A percentile compares a stretch with the other conserved stretches of the same genome.
Evolutionary conservation across 805 yeast species (phyloP).

Genomic region (Lachancea dasiensis): DNA sequence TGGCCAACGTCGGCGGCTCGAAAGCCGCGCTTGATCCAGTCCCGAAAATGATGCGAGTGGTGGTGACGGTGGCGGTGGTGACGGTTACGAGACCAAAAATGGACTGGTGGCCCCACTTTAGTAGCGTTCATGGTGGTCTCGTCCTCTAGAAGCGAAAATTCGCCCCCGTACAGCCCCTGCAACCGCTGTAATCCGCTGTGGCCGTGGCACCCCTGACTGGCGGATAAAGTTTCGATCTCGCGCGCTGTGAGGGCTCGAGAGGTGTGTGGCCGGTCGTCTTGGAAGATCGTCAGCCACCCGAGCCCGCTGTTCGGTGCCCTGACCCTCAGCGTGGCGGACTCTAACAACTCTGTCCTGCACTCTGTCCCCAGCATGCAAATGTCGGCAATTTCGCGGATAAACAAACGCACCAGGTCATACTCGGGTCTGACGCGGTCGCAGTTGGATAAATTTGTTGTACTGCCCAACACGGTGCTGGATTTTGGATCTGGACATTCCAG

Average conservation of each 20-base stretch:
- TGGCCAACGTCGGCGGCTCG: conserved; percentile 2
- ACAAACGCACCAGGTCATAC: conserved; percentile 10
- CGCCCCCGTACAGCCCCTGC: conserved; percentile 1
- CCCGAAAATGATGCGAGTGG: conserved; percentile 3
- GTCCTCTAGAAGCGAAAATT: conserved; percentile 5
- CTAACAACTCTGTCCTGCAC: neutral
- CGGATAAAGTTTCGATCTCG: too few species aligned
- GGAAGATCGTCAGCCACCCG: conserved; percentile 10
- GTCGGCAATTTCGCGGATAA: conserved; percentile 11
- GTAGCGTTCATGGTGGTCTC: conserved; percentile 5
- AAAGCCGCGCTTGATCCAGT: conserved; percentile 6
- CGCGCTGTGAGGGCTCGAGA: neutral
- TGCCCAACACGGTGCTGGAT: neutral
- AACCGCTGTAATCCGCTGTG: neutral
- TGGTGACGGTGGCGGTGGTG: conserved; percentile 1
- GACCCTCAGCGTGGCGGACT: conserved; percentile 2
- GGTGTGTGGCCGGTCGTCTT: conserved; percentile 5
- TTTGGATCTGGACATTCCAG: neutral
- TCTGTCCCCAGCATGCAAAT: conserved; percentile 6
- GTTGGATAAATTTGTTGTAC: conserved; percentile 1
- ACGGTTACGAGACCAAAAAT: conserved; percentile 1
- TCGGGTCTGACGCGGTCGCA: conserved; percentile 4
- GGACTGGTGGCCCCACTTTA: conserved; percentile 1
- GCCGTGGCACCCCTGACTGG: too few species aligned
- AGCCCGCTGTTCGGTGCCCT: conserved; percentile 4